These are phyloP conservation scores for Boletus rex-veris DNA, from an alignment of 768 basidiomycete genomes.

Conservation along the genomic window DNA sequence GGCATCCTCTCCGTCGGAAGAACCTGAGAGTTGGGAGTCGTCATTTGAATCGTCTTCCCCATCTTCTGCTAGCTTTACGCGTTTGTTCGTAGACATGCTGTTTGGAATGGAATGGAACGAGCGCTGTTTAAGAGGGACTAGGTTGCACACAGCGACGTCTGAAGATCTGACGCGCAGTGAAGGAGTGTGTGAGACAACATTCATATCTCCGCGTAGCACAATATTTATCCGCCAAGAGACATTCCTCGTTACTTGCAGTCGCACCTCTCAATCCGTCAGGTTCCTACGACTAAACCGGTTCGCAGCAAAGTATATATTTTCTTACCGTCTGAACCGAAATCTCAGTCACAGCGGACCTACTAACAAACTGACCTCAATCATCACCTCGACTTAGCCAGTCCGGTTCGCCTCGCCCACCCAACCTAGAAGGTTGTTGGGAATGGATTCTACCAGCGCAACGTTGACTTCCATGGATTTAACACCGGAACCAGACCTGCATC, in stretches of 20 bases:
- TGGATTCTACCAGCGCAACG: conserved; percentile 29
- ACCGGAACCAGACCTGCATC: conserved; percentile 78
- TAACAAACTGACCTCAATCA: conserved; percentile 5
- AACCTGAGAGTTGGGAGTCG: conserved; percentile 6
- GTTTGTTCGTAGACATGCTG: conserved; percentile 53
- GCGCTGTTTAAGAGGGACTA: background rate
- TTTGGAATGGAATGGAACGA: conserved; percentile 1
- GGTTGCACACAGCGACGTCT: background rate
- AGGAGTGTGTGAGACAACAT: background rate
- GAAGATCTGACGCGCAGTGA: no score
- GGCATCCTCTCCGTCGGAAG: conserved; percentile 11
- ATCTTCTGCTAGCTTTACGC: conserved; percentile 40
- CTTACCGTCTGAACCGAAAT: conserved; percentile 20
- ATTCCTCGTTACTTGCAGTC: background rate
- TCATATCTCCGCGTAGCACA: background rate
- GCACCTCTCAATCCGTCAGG: conserved; percentile 4
- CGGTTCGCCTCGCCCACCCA: conserved; percentile 10
- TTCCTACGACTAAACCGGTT: conserved; percentile 4
- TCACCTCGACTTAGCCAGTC: background rate
- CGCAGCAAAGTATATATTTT: conserved; percentile 9
- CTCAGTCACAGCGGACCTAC: background rate
- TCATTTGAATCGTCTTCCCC: conserved; percentile 10
- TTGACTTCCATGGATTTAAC: conserved; percentile 49
- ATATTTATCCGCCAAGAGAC: background rate
- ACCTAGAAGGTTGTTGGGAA: conserved; percentile 9